Evolutionary conservation across 768 basidiomycete species (phyloP), one percentile per base, ranked within the genome.

Genomic region (Macrolepiota fuliginosa): DNA sequence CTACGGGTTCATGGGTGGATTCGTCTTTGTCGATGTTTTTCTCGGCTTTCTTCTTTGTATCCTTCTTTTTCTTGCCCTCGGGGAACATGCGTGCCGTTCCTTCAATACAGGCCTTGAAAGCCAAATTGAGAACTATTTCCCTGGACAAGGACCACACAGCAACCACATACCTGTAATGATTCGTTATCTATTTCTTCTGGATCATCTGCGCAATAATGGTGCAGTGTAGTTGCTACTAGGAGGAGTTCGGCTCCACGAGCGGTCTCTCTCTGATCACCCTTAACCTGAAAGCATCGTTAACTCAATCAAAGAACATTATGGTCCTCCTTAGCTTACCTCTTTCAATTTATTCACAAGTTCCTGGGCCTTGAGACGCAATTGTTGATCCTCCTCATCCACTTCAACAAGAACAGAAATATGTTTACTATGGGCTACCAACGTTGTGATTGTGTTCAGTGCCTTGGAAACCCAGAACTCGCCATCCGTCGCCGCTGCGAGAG

Each of bases 401-500:
- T 86, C 82, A 7, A 73, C 72, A 1, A 88, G 73, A 4, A 77
- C 65, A 5, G 78, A 74, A 54, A 89, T 81, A 63, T 94, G 91
- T 69, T 92, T 94, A 32, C 71, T 69, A 70, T 93, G 90, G 45
- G 78, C 76, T 71, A 90, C 87, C 29, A 96, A 70, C 49, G 68
- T 61, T 52, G 77, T 74, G 59, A 91, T 79, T 12, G 79, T 84
- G 4, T 75, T 70, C 11, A 94, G 77, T 10, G 85, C 83, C 68
- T 85, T 85, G 2, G 85, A 80, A 9, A 91, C 77, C 94, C 94
- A 97, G 63, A 92, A 85, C 66, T 88, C 82, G 29, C 92, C 92
- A 61, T 91, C 83, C 6, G 85, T 81, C 39, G 89, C 83, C 22
- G 84, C 83, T 1, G 83, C 89, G 17, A 82, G 71, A n/a, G 79